A percentile compares a stretch with the other conserved stretches of the same genome.
These are phyloP conservation scores for Cyberlindnera americana DNA, from an alignment of 805 yeast species.

Conservation along the genomic window DNA sequence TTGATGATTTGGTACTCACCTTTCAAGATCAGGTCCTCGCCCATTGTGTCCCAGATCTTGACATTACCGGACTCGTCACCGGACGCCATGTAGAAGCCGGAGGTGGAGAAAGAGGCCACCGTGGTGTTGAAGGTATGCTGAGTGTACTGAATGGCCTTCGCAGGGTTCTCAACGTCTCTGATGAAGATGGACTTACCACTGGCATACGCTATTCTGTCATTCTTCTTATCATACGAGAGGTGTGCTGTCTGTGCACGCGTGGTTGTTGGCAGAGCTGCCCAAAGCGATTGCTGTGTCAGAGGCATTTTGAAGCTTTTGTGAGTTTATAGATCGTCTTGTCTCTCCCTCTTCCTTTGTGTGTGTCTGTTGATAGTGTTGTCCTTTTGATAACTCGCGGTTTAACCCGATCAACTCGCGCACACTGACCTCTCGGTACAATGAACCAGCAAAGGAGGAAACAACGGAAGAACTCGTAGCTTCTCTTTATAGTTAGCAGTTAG, in stretches of 20 bases:
- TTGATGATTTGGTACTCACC: slow-evolving; percentile 77
- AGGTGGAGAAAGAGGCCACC: slow-evolving; percentile 83
- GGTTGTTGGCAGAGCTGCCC: slow-evolving; percentile 83
- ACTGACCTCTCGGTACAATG: no score
- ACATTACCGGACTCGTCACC: slow-evolving; percentile 92
- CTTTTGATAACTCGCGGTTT: no score
- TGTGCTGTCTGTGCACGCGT: slow-evolving; percentile 65
- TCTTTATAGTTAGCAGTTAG: no score
- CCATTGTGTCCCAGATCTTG: slow-evolving; percentile 77
- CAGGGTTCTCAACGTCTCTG: slow-evolving; percentile 57
- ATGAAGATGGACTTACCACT: slow-evolving; percentile 76
- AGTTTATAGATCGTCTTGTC: neutral
- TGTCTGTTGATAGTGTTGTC: no score
- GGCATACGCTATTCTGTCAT: slow-evolving; percentile 75
- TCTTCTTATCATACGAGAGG: slow-evolving; percentile 66
- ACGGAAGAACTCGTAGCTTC: no score
- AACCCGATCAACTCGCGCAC: no score
- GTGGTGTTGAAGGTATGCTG: slow-evolving; percentile 72
- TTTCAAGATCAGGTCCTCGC: slow-evolving; percentile 56
- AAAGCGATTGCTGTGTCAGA: slow-evolving; percentile 30
- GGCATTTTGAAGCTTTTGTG: slow-evolving; percentile 17
- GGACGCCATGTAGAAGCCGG: slow-evolving; percentile 85
- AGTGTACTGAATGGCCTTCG: slow-evolving; percentile 58
- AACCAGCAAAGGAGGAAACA: no score
- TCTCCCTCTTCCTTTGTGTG: neutral